These are phyloP conservation scores for Porcisia hertigi DNA, from an alignment of 208 protist species.

Conservation along the genomic window DNA sequence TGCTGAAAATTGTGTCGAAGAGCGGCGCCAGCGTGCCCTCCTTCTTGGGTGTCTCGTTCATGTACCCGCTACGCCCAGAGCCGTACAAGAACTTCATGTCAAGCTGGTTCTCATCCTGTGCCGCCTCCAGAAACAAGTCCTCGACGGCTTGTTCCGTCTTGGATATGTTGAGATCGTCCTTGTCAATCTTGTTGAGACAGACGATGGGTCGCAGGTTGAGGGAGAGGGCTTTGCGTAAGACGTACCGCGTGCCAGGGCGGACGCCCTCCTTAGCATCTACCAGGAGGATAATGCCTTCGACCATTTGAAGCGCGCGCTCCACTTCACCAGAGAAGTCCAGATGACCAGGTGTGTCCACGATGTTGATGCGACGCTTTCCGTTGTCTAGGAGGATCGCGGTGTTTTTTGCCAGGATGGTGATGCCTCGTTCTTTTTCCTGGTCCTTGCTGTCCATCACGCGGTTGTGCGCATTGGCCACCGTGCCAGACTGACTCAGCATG, in stretches of 20 bases:
- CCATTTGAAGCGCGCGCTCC: constrained; percentile 97
- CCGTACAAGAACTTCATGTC: constrained; percentile 96
- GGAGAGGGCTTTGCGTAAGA: constrained; percentile 96
- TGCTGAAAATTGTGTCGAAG: constrained; percentile 94
- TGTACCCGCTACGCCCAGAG: constrained; percentile 92
- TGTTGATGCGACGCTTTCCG: constrained; percentile 92
- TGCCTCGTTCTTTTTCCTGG: constrained; percentile 96
- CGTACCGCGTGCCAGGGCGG: constrained; percentile 97
- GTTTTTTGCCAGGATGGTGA: constrained; percentile 98
- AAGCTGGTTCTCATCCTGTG: constrained; percentile 94
- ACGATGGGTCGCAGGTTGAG: constrained; percentile 95
- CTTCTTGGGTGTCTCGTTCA: constrained; percentile 72
- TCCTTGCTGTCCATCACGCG: constrained; percentile 97
- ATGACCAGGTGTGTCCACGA: constrained; percentile 98
- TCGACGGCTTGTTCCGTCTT: constrained; percentile 95
- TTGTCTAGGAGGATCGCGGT: constrained; percentile 85
- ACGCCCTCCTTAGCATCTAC: constrained; percentile 97
- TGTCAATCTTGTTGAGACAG: constrained; percentile 98
- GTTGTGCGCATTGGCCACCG: constrained; percentile 80
- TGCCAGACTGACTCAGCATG: constrained; percentile 93
- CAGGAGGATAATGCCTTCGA: constrained; percentile 96
- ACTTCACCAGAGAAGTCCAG: constrained; percentile 98
- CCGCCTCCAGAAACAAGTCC: constrained; percentile 95
- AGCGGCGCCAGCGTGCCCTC: constrained; percentile 89
- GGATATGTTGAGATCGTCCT: constrained; percentile 87